phyloP scores from a whole-genome alignment of 2,329 filamentous ascomycete genomes.

The Aureobasidium sp. region DNA sequence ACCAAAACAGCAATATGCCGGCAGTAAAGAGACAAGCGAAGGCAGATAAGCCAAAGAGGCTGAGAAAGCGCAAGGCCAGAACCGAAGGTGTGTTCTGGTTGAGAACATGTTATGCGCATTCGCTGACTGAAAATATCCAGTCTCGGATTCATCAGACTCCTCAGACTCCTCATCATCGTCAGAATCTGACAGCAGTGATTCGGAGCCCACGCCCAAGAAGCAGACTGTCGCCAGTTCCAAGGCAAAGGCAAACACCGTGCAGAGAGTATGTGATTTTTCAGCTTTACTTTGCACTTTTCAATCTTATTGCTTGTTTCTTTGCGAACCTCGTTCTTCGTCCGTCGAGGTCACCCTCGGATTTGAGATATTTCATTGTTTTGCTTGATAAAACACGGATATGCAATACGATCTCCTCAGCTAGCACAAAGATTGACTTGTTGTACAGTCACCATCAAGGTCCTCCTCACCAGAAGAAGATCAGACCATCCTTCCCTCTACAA shows the following conservation, averaged over 20 bases:
- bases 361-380: not conserved
- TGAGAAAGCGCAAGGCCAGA: constrained; percentile 11
- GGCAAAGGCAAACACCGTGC: not conserved
- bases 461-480: constrained; percentile 8
- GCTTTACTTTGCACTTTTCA: not conserved
- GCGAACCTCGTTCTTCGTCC: not conserved
- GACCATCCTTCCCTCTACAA: not conserved
- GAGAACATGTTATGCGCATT: not conserved
- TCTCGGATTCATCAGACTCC: constrained; percentile 10
- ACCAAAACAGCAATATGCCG: constrained; percentile 5
- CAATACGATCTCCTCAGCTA: not conserved
- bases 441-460: not conserved
- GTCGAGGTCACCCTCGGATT: not conserved
- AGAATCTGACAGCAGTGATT: constrained; percentile 8
- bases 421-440: not conserved
- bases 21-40: constrained; percentile 5
- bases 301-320: not conserved
- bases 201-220: not conserved
- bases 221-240: not conserved
- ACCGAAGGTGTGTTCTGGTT: not conserved
- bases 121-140: not conserved
- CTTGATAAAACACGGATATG: not conserved
- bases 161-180: constrained; percentile 5
- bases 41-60: constrained; percentile 8
- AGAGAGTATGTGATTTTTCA: not conserved